Percentiles rank a stretch among this genome's conserved stretches.
Conservation (phyloP, 257 asterid genomes). For the Nyctanthes arbortristis region DNA sequence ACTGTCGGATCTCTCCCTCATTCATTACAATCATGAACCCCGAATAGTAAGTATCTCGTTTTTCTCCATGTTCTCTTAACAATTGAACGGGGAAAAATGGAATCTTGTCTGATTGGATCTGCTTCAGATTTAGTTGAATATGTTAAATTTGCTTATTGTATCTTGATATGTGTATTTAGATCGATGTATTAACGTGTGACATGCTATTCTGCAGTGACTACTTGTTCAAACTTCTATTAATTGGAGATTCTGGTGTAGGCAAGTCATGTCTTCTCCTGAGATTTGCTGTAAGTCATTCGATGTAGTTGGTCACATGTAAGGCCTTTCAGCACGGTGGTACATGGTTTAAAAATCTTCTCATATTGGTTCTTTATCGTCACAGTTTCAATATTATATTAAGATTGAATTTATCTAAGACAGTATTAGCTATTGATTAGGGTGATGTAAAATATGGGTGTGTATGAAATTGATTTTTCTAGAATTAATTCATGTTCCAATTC, state of each 20-base stretch:
- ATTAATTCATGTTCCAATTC: no score
- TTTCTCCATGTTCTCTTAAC: no score
- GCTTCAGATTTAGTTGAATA: slow-evolving; percentile 13
- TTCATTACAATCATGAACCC: slow-evolving; percentile 44
- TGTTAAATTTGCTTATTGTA: slow-evolving; percentile 11
- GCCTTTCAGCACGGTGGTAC: background rate
- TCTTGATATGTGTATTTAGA: slow-evolving; percentile 23
- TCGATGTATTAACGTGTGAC: no score
- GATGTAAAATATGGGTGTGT: no score
- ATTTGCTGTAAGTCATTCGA: slow-evolving; percentile 68
- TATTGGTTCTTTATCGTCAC: background rate
- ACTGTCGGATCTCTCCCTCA: slow-evolving; percentile 13
- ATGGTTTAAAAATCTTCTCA: background rate
- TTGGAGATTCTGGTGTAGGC: slow-evolving; percentile 97
- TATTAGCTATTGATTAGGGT: no score
- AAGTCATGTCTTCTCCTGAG: slow-evolving; percentile 93
- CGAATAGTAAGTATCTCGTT: slow-evolving; percentile 55
- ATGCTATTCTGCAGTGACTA: slow-evolving; percentile 78
- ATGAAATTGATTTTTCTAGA: no score
- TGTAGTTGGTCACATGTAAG: slow-evolving; percentile 4
- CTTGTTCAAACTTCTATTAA: slow-evolving; percentile 84
- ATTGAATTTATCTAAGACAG: background rate
- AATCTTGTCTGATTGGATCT: slow-evolving; percentile 37
- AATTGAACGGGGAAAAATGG: background rate
- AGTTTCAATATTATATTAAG: background rate